A percentile compares a stretch with the other conserved stretches of the same genome.
phyloP scores from a whole-genome alignment of 805 yeast species.

The Candida anglica region DNA sequence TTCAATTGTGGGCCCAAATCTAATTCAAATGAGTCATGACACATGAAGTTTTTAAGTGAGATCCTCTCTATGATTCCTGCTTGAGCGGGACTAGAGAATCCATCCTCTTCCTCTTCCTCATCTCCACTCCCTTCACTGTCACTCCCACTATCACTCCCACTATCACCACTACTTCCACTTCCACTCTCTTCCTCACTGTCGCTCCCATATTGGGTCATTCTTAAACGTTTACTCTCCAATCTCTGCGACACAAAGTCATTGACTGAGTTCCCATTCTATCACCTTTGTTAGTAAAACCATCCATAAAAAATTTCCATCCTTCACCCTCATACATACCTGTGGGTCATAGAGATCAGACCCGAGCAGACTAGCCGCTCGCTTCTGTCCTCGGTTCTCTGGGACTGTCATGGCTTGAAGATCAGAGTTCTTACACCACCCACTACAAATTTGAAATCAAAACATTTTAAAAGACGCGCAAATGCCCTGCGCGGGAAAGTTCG shows the following conservation, averaged over 20 bases:
- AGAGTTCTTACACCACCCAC: no score
- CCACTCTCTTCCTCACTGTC: conserved; percentile 6
- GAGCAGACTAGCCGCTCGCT: neutral
- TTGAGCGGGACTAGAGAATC: conserved; percentile 20
- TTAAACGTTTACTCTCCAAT: conserved; percentile 8
- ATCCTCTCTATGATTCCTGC: conserved; percentile 72
- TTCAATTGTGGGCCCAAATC: conserved; percentile 76
- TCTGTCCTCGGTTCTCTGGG: neutral
- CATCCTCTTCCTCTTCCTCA: conserved; percentile 12
- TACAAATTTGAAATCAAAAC: no score
- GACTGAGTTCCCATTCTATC: conserved; percentile 8
- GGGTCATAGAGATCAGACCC: neutral
- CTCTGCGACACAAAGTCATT: conserved; percentile 12
- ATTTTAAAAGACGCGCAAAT: no score
- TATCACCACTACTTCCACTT: conserved; percentile 1
- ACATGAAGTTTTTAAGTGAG: conserved; percentile 76
- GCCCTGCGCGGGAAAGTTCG: no score
- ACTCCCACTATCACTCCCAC: conserved; percentile 7
- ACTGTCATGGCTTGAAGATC: neutral
- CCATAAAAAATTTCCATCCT: no score
- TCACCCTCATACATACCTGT: neutral
- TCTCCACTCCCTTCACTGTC: conserved; percentile 11
- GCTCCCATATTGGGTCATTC: conserved; percentile 2
- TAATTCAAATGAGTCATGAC: conserved; percentile 77
- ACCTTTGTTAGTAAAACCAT: conserved; percentile 7